Conservation (phyloP, 371 early-diverging fungal genomes). For the Circinella minor region DNA sequence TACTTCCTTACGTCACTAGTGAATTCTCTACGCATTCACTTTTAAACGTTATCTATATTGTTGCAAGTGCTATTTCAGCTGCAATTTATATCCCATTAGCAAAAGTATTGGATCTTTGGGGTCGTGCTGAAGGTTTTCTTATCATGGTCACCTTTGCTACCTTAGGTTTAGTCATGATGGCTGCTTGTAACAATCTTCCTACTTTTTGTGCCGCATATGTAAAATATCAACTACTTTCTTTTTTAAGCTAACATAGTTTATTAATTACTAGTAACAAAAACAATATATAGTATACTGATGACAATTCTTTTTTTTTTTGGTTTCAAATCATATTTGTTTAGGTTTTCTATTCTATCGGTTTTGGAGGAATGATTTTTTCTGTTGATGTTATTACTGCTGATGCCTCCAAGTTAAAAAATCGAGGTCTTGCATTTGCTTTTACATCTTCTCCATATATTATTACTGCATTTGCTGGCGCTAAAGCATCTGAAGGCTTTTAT, state of each 20-base stretch:
- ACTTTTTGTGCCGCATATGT: constrained; percentile 32
- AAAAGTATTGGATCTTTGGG: constrained; percentile 25
- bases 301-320: not conserved
- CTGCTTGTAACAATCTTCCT: constrained; percentile 23
- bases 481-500: constrained; percentile 23
- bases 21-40: constrained; percentile 23
- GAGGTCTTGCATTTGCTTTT: constrained; percentile 24
- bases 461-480: constrained; percentile 25
- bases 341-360: constrained; percentile 22
- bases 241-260: too few species aligned
- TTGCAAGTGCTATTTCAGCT: constrained; percentile 24
- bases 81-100: constrained; percentile 24
- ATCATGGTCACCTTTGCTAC: constrained; percentile 24
- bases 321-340: not conserved
- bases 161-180: constrained; percentile 20
- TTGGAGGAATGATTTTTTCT: constrained; percentile 24
- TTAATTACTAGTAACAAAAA: too few species aligned
- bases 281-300: too few species aligned
- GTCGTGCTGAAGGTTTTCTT: constrained; percentile 28
- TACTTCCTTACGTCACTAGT: constrained; percentile 26
- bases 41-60: constrained; percentile 27
- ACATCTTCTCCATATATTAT: constrained; percentile 27
- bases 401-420: constrained; percentile 19
- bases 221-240: not conserved
- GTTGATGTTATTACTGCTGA: constrained; percentile 26